Evolutionary conservation across 1,284 basidiomycete species (phyloP), one percentile per base, ranked within the genome.

Genomic region (Austropuccinia psidii): DNA sequence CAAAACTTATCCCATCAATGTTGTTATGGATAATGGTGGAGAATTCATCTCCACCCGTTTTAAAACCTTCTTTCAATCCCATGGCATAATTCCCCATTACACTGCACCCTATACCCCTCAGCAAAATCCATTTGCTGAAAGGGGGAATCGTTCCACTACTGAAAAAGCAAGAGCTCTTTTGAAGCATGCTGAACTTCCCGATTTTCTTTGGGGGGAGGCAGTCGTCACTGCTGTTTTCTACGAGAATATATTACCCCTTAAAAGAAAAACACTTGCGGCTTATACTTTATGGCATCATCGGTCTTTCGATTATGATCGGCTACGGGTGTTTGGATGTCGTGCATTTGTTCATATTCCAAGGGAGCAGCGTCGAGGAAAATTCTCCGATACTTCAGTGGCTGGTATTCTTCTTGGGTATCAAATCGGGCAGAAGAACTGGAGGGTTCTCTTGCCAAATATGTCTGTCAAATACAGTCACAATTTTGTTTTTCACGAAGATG

Each of bases 101-200:
- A 64, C 45, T 7, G 61, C 45, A 15, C 61, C 45, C 21, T 79
- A 84, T 68, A 79, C 81, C 2, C 81, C 80, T 4, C 75, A 78
- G 55, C 29, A 78, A 73, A 83, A 81, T 76, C 70, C 81, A 76
- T 75, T 79, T 47, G 77, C 80, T 0, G 77, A 80, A 75, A 60
- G 81, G 43, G 11, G 76, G 21, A 76, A 80, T 76, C 65, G 80
- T 0, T 82, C 80, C 1, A 77, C 78, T 21, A 62, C 78, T 1
- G 21, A 62, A 27, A 41, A 27, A 11, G 39, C 60, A 24, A 2
- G 21, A 45, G 60, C 8, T 19, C 6, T 62, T 8, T 9, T 62
- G 4, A 52, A 52, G n/a, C 50, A 52, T 9, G 50, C 50, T 13
- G 24, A 33, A 37, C 55, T 58, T 13, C 43, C 43, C n/a, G 11